Percentiles rank a stretch among this genome's conserved stretches.
Evolutionary conservation across 371 early-diverging fungal genomes (phyloP).

Genomic region (Nematocida parisii): DNA sequence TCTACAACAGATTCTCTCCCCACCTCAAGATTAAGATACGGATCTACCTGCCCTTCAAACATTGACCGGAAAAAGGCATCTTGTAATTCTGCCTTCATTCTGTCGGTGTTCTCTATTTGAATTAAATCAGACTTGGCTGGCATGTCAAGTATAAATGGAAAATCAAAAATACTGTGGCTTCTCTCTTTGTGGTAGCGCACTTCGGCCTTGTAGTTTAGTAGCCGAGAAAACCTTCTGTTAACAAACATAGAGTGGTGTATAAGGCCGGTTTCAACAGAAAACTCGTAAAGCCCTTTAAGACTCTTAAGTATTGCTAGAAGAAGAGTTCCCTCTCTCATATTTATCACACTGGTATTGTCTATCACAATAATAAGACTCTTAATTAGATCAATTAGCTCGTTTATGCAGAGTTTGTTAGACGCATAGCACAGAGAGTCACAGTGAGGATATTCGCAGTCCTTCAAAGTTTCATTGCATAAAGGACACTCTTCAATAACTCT

Average conservation of each 20-base stretch:
- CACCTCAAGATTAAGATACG: slow-evolving; percentile 67
- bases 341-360: slow-evolving; percentile 37
- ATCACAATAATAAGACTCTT: slow-evolving; percentile 47
- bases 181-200: slow-evolving; percentile 60
- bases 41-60: slow-evolving; percentile 69
- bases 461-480: slow-evolving; percentile 26
- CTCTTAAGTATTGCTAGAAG: slow-evolving; percentile 62
- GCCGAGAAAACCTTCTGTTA: slow-evolving; percentile 55
- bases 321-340: slow-evolving; percentile 59
- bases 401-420: slow-evolving; percentile 36
- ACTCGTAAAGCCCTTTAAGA: slow-evolving; percentile 53
- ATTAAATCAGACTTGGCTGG: slow-evolving; percentile 67
- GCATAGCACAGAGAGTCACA: slow-evolving; percentile 40
- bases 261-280: slow-evolving; percentile 60
- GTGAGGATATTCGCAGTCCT: slow-evolving; percentile 53
- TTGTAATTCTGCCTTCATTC: slow-evolving; percentile 67
- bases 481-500: slow-evolving; percentile 38
- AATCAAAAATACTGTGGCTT: slow-evolving; percentile 60
- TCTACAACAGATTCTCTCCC: slow-evolving; percentile 63
- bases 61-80: slow-evolving; percentile 70
- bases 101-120: slow-evolving; percentile 67
- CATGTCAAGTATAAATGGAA: slow-evolving; percentile 68
- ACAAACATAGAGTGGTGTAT: slow-evolving; percentile 64
- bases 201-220: slow-evolving; percentile 68
- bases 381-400: slow-evolving; percentile 63